Percentiles rank a stretch among this genome's conserved stretches.
phyloP scores from a whole-genome alignment of 805 yeast species.

The Candida palmyrensis region DNA sequence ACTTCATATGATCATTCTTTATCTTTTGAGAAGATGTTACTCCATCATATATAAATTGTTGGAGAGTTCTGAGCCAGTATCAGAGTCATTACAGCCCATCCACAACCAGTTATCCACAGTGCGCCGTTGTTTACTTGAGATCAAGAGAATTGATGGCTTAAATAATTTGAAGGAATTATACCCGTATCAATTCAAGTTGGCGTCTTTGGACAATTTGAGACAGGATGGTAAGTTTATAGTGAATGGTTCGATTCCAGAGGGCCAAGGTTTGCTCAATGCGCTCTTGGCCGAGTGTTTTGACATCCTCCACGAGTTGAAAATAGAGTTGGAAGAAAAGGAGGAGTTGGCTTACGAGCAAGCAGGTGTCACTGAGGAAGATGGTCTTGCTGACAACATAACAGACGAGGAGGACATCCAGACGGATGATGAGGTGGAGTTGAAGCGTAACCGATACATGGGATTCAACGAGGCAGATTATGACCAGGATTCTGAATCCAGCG shows the following conservation, averaged over 20 bases:
- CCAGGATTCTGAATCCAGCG: constrained; percentile 29
- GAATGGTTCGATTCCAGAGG: constrained; percentile 90
- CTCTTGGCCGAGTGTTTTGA: constrained; percentile 92
- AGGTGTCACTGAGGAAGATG: constrained; percentile 4
- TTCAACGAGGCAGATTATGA: constrained; percentile 44
- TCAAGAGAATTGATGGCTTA: constrained; percentile 89
- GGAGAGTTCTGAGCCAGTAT: constrained; percentile 92
- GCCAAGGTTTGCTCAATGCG: constrained; percentile 94
- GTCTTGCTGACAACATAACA: constrained; percentile 15
- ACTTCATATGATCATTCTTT: constrained; percentile 50
- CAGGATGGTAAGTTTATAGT: constrained; percentile 89
- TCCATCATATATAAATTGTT: constrained; percentile 83
- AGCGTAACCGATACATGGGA: constrained; percentile 38
- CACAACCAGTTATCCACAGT: constrained; percentile 93
- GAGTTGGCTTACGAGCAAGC: constrained; percentile 17
- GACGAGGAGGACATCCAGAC: constrained; percentile 28
- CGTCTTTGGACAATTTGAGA: constrained; percentile 81
- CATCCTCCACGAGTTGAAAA: constrained; percentile 82
- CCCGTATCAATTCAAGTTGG: constrained; percentile 93
- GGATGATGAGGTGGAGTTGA: constrained; percentile 42
- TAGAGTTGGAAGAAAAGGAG: constrained; percentile 70
- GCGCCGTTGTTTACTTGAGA: constrained; percentile 81
- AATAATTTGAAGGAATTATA: constrained; percentile 83
- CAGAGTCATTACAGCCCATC: constrained; percentile 87
- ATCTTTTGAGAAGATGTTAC: constrained; percentile 83